Evolutionary conservation across 768 basidiomycete species (phyloP), one percentile per base, ranked within the genome.

Genomic region (Leccinum olivaceopallidum): DNA sequence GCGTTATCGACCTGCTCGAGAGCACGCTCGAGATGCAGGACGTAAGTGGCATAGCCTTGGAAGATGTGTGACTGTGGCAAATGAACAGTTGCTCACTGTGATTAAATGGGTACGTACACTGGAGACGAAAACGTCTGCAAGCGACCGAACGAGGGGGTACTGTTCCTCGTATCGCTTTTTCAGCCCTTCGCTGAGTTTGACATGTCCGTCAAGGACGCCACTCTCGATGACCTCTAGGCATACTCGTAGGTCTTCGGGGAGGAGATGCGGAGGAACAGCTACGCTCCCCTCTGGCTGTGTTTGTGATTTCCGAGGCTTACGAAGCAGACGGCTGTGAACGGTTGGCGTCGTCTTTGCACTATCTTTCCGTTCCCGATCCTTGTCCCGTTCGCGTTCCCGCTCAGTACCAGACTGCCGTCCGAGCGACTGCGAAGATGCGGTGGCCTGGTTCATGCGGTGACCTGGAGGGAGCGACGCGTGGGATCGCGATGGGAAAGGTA

Each of bases 71-170:
- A 92, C 95, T 96, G 72, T 8, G 57, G 39, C 65, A 60, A 56
- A 70, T 69, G 18, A 71, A 68, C 32, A 55, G 62, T 32, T 62
- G 60, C 59, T 62, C 51, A 48, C 6, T 22, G 14, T 53, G 26
- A 62, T 55, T 4, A 24, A 55, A 60, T n/a, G 58, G 69, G 20
- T 53, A 81, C 90, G 76, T 72, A 96, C 95, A 77, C 93, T 94
- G 10, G 88, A 85, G 24, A 95, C 91, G 75, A 98, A 98, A n/a
- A 98, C 93, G 67, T 98, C 95, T 57, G 95, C 95, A 42, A 98
- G 81, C 30, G 89, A 91, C 56, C 95, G 82, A 37, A 98, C 95
- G 37, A 98, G 82, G 14, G 95, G 95, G 70, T 91, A 98, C 65
- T 98, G 95, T 66, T 97, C 94, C 58, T 96, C 94, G 64, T 98